Evolutionary conservation across 2,329 filamentous ascomycete genomes (phyloP).

Genomic region (Acrocalymma vagum): DNA sequence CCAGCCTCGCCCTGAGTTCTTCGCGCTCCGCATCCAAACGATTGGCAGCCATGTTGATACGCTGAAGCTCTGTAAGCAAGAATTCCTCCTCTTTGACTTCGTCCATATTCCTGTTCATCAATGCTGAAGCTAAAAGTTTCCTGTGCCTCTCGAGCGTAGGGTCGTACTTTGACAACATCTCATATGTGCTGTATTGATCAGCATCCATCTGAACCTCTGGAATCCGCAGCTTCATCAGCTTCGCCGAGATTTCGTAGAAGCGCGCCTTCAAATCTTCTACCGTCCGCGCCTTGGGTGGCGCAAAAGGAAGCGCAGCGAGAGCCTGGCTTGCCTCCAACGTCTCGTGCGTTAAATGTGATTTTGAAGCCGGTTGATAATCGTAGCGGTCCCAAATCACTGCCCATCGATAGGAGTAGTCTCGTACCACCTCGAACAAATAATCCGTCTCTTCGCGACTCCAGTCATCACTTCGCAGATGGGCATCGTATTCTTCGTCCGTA

Average conservation of each 20-base stretch:
- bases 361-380: slow-evolving; percentile 67
- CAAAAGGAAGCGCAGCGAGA: slow-evolving; percentile 42
- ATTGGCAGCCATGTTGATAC: slow-evolving; percentile 87
- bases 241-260: slow-evolving; percentile 83
- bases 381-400: slow-evolving; percentile 92
- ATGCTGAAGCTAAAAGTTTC: slow-evolving; percentile 84
- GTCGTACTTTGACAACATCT: slow-evolving; percentile 87
- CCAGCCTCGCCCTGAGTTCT: slow-evolving; percentile 86
- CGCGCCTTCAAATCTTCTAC: slow-evolving; percentile 92
- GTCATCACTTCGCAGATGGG: slow-evolving; percentile 74
- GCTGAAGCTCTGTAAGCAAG: slow-evolving; percentile 86
- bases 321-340: slow-evolving; percentile 26
- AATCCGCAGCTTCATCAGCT: slow-evolving; percentile 51
- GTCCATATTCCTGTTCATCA: slow-evolving; percentile 81
- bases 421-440: slow-evolving; percentile 79
- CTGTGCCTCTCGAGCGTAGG: slow-evolving; percentile 78
- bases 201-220: slow-evolving; percentile 73
- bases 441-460: slow-evolving; percentile 96
- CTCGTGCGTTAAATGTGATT: slow-evolving; percentile 27
- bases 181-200: slow-evolving; percentile 82
- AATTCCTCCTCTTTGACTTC: slow-evolving; percentile 94
- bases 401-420: slow-evolving; percentile 89
- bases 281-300: slow-evolving; percentile 66
- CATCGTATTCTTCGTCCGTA: slow-evolving; percentile 85
- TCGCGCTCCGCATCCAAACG: slow-evolving; percentile 86